These are phyloP conservation scores for Penicillium decumbens DNA, from an alignment of 2,329 filamentous ascomycete genomes.

Conservation along the genomic window DNA sequence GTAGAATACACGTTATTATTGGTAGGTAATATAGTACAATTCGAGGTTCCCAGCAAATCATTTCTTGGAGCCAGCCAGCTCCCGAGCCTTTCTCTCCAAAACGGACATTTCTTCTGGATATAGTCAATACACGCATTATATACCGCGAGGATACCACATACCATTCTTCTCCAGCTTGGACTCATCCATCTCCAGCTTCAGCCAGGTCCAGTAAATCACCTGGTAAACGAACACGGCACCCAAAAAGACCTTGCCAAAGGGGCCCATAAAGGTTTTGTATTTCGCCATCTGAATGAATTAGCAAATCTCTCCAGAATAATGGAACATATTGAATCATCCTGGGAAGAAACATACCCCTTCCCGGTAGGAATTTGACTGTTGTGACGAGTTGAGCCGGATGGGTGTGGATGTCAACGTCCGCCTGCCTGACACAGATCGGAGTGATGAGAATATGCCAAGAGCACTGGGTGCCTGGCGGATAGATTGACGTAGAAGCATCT, in stretches of 20 bases:
- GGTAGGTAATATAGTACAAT: constrained; percentile 11
- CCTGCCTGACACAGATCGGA: neutral
- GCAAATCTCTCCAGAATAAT: neutral
- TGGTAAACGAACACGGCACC: constrained; percentile 48
- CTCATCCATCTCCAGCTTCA: constrained; percentile 47
- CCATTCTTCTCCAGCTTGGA: constrained; percentile 41
- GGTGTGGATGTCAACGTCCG: constrained; percentile 10
- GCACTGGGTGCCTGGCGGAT: neutral
- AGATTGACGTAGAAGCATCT: constrained; percentile 13
- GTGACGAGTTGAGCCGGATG: constrained; percentile 7
- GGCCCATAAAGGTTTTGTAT: constrained; percentile 40
- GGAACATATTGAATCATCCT: neutral
- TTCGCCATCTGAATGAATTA: constrained; percentile 33
- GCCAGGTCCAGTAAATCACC: constrained; percentile 46
- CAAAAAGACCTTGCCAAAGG: constrained; percentile 47
- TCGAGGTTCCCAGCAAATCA: constrained; percentile 7
- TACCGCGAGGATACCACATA: constrained; percentile 19
- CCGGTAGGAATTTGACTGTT: constrained; percentile 23
- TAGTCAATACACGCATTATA: neutral
- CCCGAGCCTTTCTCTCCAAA: constrained; percentile 35
- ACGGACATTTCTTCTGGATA: constrained; percentile 31
- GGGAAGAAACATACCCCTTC: constrained; percentile 25
- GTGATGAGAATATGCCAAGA: neutral
- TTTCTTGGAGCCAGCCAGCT: constrained; percentile 30
- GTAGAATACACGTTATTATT: neutral